phyloP scores from a whole-genome alignment of 257 asterid genomes.

The Nicotiana otophora region DNA sequence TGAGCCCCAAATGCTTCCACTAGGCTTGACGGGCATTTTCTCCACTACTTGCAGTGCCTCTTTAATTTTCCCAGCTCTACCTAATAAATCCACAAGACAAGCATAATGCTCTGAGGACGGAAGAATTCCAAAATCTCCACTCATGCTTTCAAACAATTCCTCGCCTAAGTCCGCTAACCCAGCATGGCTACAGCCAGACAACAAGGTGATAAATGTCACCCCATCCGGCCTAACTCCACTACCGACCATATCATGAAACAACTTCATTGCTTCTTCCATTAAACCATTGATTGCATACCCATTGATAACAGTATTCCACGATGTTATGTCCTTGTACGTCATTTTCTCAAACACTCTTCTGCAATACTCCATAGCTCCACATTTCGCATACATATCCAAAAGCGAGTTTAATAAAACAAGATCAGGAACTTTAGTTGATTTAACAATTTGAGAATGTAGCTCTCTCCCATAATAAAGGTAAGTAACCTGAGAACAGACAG shows the following conservation, averaged over 20 bases:
- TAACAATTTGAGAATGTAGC: constrained; percentile 34
- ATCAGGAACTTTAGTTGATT: constrained; percentile 31
- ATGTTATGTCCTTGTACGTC: constrained; percentile 26
- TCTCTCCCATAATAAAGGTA: constrained; percentile 38
- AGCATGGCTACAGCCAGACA: constrained; percentile 41
- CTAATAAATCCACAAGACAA: constrained; percentile 45
- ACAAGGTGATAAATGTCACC: constrained; percentile 32
- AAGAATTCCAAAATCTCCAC: constrained; percentile 21
- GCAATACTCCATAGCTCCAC: constrained; percentile 34
- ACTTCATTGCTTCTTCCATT: constrained; percentile 23
- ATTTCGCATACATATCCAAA: constrained; percentile 47
- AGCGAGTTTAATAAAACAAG: constrained; percentile 31
- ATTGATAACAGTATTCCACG: constrained; percentile 46
- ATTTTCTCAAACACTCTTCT: constrained; percentile 34
- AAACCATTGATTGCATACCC: constrained; percentile 44
- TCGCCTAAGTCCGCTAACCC: constrained; percentile 35
- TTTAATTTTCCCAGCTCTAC: constrained; percentile 40
- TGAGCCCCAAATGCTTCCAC: constrained; percentile 50
- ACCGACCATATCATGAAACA: constrained; percentile 31
- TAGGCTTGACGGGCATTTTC: constrained; percentile 39
- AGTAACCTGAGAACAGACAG: constrained; percentile 28
- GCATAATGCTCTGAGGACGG: constrained; percentile 43
- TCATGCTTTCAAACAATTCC: constrained; percentile 34
- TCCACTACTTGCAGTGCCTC: constrained; percentile 36
- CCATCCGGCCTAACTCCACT: constrained; percentile 26